Evolutionary conservation across 192 early-diverging fungal species (phyloP), one percentile per base, ranked within the genome.

Genomic region (Helicostylum pulchrum): DNA sequence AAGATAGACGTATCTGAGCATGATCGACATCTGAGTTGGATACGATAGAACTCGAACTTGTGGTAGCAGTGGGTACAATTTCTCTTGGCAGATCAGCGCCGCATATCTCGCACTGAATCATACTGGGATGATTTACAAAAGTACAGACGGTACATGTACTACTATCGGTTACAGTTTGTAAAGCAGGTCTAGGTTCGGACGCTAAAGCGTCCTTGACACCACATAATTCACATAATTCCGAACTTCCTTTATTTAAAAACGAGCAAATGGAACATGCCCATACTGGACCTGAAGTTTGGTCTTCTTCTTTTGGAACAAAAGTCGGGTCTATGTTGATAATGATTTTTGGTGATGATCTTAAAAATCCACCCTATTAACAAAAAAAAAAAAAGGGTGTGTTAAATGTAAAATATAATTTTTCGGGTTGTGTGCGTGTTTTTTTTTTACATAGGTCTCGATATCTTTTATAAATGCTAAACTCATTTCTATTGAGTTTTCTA

Each of bases 61-160:
- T 45, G 62, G 76, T 15, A 52, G 65, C 48, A 31, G 62, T 58
- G 32, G 71, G 42, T 51, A 51, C 32, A 14, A 67, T 56, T 50
- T 72, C 69, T 53, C 34, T 65, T 26, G 50, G 21, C 12, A 97
- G 80, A 62, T 87, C 72, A 4, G 83, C 73, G 19, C 85, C 88
- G 74, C 95, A 97, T 65, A 95, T 88, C 62, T 97, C 93, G 71
- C 95, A 97, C 12, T 75, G 75, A 7, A 75, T 70, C 85, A 93
- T 86, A 62, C 85, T 87, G 2, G 83, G 72, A 70, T 94, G 90
- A 70, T 97, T 97, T 46, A 91, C 76, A 67, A 95, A 97, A 17
- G 95, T 97, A 66, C 95, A 97, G 1, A 74, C 72, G 6, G 85
- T 81, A 66, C 95, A 97, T 7, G 77, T 64, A 43, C 68, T 68